Evolutionary conservation across 176 grass and related monocot species (phyloP).

Genomic region (Alloteropsis semialata): DNA sequence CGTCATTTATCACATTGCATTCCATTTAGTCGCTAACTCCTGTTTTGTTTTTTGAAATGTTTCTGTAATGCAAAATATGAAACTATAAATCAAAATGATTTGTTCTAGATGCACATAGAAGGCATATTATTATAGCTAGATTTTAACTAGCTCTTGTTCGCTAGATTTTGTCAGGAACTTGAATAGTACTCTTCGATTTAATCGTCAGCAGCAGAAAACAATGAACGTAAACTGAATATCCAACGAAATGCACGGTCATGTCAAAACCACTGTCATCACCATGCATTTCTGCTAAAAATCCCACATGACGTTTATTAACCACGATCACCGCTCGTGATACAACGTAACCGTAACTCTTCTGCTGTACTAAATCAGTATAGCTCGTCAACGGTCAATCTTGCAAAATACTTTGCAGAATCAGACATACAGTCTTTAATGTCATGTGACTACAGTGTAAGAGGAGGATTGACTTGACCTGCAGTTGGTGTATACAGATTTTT

Average conservation of each 20-base stretch:
- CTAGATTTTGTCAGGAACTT: neutral
- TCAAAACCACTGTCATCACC: neutral
- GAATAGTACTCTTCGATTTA: neutral
- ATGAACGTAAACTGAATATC: neutral
- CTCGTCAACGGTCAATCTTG: neutral
- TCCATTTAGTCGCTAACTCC: neutral
- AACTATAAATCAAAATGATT: neutral
- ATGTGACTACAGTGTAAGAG: constrained; percentile 16
- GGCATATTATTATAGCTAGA: neutral
- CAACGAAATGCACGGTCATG: neutral
- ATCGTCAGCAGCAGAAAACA: neutral
- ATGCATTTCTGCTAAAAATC: neutral
- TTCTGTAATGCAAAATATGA: neutral
- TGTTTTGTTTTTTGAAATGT: neutral
- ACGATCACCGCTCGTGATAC: neutral
- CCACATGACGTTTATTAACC: neutral
- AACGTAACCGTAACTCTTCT: neutral
- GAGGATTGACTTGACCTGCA: constrained; percentile 27
- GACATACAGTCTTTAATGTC: constrained; percentile 15
- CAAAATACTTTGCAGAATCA: neutral
- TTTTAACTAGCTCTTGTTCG: neutral
- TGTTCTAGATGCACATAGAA: no score
- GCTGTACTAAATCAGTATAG: neutral
- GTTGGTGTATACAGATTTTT: constrained; percentile 20
- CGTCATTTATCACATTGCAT: neutral